Conservation (phyloP, 768 basidiomycete species). For the Panaeolus cyanescens region DNA sequence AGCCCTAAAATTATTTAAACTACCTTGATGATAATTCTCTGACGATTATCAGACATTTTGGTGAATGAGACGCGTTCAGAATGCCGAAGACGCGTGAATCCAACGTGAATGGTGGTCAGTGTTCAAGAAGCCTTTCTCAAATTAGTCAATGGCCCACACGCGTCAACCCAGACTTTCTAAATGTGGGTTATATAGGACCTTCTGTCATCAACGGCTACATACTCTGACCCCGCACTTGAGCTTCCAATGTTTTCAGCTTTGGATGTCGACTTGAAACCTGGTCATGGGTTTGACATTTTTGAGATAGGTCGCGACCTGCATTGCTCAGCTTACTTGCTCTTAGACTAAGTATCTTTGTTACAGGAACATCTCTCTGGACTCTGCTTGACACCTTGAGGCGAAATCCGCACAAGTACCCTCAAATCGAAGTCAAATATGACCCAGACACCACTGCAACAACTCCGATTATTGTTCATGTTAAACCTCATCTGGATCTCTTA, state of each 20-base stretch:
- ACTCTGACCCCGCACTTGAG: not conserved
- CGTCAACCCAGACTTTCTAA: not conserved
- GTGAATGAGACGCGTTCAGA: not conserved
- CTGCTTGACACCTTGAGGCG: conserved; percentile 68
- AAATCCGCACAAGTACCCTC: conserved; percentile 71
- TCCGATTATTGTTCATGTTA: conserved; percentile 75
- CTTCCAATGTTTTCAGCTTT: conserved; percentile 64
- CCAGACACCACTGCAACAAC: conserved; percentile 68
- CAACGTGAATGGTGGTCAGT: not conserved
- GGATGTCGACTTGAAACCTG: conserved; percentile 77
- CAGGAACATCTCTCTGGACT: conserved; percentile 80
- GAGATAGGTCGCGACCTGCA: conserved; percentile 73
- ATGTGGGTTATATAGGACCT: not conserved
- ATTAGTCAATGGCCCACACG: not conserved
- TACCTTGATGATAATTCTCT: conserved; percentile 52
- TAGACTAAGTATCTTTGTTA: conserved; percentile 6
- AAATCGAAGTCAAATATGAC: conserved; percentile 84
- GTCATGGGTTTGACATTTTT: conserved; percentile 75
- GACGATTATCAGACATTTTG: conserved; percentile 46
- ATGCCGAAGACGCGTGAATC: not conserved
- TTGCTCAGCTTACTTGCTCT: not conserved
- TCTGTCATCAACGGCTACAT: conserved; percentile 5
- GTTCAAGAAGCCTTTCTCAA: not conserved
- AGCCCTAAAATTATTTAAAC: not conserved
- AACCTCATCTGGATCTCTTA: conserved; percentile 82